Evolutionary conservation across 192 early-diverging fungal genomes (phyloP).

Genomic region (Backusella sp.): DNA sequence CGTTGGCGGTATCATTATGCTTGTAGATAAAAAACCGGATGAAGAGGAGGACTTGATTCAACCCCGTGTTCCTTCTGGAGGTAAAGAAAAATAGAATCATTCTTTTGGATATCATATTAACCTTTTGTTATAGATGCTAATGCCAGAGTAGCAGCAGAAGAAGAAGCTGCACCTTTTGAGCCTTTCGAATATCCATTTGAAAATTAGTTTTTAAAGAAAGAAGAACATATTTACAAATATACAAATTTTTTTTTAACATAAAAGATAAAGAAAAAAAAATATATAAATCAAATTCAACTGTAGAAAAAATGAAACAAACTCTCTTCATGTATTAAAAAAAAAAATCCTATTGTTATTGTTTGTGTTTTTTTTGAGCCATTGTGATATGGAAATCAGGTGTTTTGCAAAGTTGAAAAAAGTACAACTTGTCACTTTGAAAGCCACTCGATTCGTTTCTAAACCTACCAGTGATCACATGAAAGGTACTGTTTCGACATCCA

Average conservation of each 20-base stretch:
- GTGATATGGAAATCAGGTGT: too few species aligned
- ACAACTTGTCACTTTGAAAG: too few species aligned
- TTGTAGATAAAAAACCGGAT: constrained; percentile 72
- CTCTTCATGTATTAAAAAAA: not conserved
- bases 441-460: too few species aligned
- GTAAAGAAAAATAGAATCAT: not conserved
- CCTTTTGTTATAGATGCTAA: constrained; percentile 19
- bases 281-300: not conserved
- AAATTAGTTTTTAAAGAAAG: constrained; percentile 41
- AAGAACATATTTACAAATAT: not conserved
- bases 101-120: not conserved
- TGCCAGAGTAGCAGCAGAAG: constrained; percentile 48
- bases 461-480: too few species aligned
- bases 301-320: not conserved
- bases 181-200: constrained; percentile 86
- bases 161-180: constrained; percentile 69
- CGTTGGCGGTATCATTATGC: constrained; percentile 85
- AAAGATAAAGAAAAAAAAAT: not conserved
- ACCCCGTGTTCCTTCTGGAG: constrained; percentile 43
- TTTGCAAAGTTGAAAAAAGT: too few species aligned
- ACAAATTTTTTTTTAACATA: not conserved
- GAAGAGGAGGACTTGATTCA: constrained; percentile 84
- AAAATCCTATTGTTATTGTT: not conserved
- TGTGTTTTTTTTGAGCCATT: not conserved
- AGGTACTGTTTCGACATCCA: too few species aligned